These are phyloP conservation scores for Botryotinia globosa DNA, from an alignment of 2,329 filamentous ascomycete species.

Conservation along the genomic window DNA sequence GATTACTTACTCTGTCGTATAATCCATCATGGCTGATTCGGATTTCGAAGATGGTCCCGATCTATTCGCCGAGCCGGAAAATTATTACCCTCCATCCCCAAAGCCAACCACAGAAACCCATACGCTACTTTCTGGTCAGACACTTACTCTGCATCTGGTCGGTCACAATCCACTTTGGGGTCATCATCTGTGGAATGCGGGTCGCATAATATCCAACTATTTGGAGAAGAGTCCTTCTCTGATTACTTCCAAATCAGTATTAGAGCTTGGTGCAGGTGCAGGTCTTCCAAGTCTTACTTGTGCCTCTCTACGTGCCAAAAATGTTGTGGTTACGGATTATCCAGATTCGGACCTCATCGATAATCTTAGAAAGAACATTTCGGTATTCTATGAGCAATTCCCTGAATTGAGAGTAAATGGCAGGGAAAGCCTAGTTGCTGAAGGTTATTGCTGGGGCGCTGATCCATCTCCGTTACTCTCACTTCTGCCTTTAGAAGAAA, in stretches of 20 bases:
- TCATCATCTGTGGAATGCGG: conserved; percentile 88
- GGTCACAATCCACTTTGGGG: conserved; percentile 88
- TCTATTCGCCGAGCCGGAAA: conserved; percentile 78
- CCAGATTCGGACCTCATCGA: conserved; percentile 79
- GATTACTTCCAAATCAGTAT: conserved; percentile 65
- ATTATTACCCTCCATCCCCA: conserved; percentile 75
- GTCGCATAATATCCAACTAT: conserved; percentile 72
- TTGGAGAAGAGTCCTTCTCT: conserved; percentile 68
- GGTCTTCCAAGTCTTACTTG: conserved; percentile 80
- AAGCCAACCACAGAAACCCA: conserved; percentile 72
- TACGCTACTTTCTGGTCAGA: conserved; percentile 60
- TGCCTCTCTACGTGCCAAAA: conserved; percentile 66
- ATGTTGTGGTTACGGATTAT: conserved; percentile 82
- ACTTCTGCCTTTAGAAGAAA: conserved; percentile 45
- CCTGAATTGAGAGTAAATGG: conserved; percentile 1
- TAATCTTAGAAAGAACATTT: conserved; percentile 75
- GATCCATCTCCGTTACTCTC: conserved; percentile 56
- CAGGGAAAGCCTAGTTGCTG: conserved; percentile 48
- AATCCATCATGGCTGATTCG: conserved; percentile 23
- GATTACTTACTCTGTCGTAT: conserved; percentile 20
- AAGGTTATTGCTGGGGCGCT: conserved; percentile 83
- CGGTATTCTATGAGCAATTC: conserved; percentile 31
- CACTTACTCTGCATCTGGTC: conserved; percentile 67
- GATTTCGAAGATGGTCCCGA: conserved; percentile 35
- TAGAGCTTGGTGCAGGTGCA: conserved; percentile 87